These are phyloP conservation scores for Styphnolobium japonicum DNA, from an alignment of 306 rosid genomes.

Conservation along the genomic window DNA sequence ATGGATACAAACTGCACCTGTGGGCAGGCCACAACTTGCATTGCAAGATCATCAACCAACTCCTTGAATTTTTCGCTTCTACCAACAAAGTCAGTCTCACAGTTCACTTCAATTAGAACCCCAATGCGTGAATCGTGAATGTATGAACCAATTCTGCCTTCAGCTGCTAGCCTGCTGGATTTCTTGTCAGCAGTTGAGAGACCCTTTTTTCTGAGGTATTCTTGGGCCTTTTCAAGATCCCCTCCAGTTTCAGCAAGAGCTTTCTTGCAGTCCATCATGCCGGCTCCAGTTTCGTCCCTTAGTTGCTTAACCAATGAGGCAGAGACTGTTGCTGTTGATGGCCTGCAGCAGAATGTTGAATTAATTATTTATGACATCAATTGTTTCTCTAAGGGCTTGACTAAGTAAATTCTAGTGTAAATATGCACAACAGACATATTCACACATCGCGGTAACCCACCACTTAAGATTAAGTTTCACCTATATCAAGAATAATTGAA, in stretches of 20 bases:
- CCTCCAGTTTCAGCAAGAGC: constrained; percentile 93
- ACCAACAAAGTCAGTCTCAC: constrained; percentile 93
- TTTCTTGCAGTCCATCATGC: constrained; percentile 99
- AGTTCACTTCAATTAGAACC: constrained; percentile 91
- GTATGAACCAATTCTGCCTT: constrained; percentile 94
- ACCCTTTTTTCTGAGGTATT: constrained; percentile 93
- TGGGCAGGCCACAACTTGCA: constrained; percentile 93
- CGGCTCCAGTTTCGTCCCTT: constrained; percentile 96
- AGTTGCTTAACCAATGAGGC: constrained; percentile 84
- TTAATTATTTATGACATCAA: not conserved
- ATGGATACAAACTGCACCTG: constrained; percentile 76
- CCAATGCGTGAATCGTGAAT: constrained; percentile 94
- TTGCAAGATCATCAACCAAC: constrained; percentile 90
- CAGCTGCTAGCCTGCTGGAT: constrained; percentile 90
- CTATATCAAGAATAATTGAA: not conserved
- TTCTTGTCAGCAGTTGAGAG: constrained; percentile 92
- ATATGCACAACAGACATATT: not conserved
- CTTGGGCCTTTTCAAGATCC: constrained; percentile 96
- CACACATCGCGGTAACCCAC: not conserved
- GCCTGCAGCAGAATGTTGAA: constrained; percentile 49
- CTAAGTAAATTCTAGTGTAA: not conserved
- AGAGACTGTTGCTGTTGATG: constrained; percentile 60
- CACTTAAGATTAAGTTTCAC: not conserved
- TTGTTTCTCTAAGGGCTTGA: not conserved
- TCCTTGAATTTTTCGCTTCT: constrained; percentile 84